Evolutionary conservation across 192 early-diverging fungal species (phyloP), one percentile per base, ranked within the genome.

Genomic region (Hyaloraphidium curvatum): DNA sequence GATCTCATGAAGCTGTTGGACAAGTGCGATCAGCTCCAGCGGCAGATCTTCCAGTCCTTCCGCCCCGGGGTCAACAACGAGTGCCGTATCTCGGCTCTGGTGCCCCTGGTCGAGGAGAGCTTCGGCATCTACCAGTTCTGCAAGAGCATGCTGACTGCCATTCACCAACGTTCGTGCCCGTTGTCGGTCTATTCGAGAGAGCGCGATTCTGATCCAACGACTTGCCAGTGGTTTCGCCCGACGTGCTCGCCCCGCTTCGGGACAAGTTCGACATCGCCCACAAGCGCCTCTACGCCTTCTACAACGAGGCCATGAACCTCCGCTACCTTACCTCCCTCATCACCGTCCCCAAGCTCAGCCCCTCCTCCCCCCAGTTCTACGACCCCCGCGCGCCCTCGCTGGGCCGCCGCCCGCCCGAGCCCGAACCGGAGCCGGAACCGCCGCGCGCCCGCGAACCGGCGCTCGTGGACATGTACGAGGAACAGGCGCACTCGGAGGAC

Each of bases 101-200:
- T 97, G 27, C 94, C 94, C n/a, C 69, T 97, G 48, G 87, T 97
- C 2, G 91, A 97, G 56, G 94, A 97, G 60, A 83, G 76, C 55
- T 79, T 92, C 57, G 87, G 81, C 13, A 92, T 97, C 52, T 97
- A 97, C 68, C 83, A 86, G 62, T 97, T 97, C 64, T 71, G 87
- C 28, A 86, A 87, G 21, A 85, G 74, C 63, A 97, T 97, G 94
- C 68, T 97, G 61, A 79, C 80, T 9, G 88, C 94, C 23, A 95
- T 97, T 89, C 86, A 97, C 64, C 65, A 75, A 60, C 77, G 84
- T 85, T 73, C 31, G 68, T 64, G n/a, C n/a, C n/a, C n/a, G n/a
- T n/a, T n/a, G n/a, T n/a, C n/a, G n/a, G n/a, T n/a, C n/a, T n/a
- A n/a, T n/a, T n/a, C n/a, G n/a, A n/a, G n/a, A n/a, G n/a, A n/a